These are phyloP conservation scores for Scheffersomyces cryptocercus DNA, from an alignment of 1,139 yeast species.

Conservation along the genomic window DNA sequence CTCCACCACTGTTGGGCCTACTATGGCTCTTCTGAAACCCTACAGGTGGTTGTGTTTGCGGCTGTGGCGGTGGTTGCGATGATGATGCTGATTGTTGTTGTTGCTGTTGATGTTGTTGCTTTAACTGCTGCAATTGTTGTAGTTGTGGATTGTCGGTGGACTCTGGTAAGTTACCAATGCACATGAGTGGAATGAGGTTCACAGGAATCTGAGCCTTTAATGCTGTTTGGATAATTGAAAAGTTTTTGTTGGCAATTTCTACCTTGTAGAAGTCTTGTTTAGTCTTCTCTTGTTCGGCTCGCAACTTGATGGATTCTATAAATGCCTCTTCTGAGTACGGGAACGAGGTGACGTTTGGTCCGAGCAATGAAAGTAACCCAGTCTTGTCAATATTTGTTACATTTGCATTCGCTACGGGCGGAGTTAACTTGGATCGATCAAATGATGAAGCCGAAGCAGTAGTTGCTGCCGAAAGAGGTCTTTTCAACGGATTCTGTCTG, in stretches of 20 bases:
- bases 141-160: neutral
- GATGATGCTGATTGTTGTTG: slow-evolving; percentile 1
- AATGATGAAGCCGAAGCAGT: neutral
- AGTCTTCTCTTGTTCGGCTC: slow-evolving; percentile 79
- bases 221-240: slow-evolving; percentile 66
- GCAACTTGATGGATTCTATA: slow-evolving; percentile 60
- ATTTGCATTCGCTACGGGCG: slow-evolving; percentile 1
- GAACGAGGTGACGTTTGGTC: slow-evolving; percentile 55
- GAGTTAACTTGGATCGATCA: neutral
- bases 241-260: slow-evolving; percentile 61
- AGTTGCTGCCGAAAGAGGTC: slow-evolving; percentile 1
- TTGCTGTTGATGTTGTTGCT: slow-evolving; percentile 2
- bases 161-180: slow-evolving; percentile 30
- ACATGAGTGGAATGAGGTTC: slow-evolving; percentile 63
- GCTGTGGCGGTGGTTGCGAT: neutral
- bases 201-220: slow-evolving; percentile 66
- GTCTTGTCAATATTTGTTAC: slow-evolving; percentile 8
- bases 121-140: slow-evolving; percentile 1
- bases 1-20: slow-evolving; percentile 9
- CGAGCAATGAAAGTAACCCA: slow-evolving; percentile 43
- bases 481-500: neutral
- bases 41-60: neutral
- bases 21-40: slow-evolving; percentile 4
- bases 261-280: slow-evolving; percentile 76
- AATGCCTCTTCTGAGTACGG: slow-evolving; percentile 65